Conservation (phyloP, 2,329 filamentous ascomycete genomes). For the Cercospora sp. region DNA sequence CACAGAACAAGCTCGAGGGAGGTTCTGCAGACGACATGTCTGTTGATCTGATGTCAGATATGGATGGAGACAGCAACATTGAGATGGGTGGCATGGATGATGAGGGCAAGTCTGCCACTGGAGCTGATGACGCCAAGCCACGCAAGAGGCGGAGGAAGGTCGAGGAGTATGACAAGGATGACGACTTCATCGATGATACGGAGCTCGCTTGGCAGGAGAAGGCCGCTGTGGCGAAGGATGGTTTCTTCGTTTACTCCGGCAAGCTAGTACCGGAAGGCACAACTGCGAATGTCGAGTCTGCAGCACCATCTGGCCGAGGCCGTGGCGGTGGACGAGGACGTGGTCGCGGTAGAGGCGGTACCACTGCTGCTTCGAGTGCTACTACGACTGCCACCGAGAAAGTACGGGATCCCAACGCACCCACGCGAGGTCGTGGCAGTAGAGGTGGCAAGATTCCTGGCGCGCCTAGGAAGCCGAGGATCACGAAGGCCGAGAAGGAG, state of each 20-base stretch:
- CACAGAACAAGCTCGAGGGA: conserved; percentile 80
- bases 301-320: conserved; percentile 27
- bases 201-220: conserved; percentile 95
- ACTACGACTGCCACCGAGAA: conserved; percentile 36
- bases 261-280: conserved; percentile 85
- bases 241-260: conserved; percentile 97
- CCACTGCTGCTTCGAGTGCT: conserved; percentile 45
- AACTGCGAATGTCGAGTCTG: conserved; percentile 46
- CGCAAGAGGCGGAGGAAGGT: conserved; percentile 73
- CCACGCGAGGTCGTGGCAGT: conserved; percentile 47
- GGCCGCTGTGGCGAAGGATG: conserved; percentile 88
- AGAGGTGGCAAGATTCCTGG: conserved; percentile 71
- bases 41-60: conserved; percentile 64
- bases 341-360: conserved; percentile 55
- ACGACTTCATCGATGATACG: conserved; percentile 80
- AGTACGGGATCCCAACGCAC: conserved; percentile 26
- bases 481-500: conserved; percentile 82
- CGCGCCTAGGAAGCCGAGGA: conserved; percentile 75
- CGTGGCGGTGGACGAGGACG: conserved; percentile 52
- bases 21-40: conserved; percentile 79
- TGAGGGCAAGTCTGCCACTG: conserved; percentile 63
- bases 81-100: conserved; percentile 72
- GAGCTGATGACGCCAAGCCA: conserved; percentile 69
- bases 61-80: conserved; percentile 76
- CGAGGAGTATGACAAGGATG: conserved; percentile 67